phyloP scores from a whole-genome alignment of 176 grass and related monocot species.

The Melocanna baccifera region DNA sequence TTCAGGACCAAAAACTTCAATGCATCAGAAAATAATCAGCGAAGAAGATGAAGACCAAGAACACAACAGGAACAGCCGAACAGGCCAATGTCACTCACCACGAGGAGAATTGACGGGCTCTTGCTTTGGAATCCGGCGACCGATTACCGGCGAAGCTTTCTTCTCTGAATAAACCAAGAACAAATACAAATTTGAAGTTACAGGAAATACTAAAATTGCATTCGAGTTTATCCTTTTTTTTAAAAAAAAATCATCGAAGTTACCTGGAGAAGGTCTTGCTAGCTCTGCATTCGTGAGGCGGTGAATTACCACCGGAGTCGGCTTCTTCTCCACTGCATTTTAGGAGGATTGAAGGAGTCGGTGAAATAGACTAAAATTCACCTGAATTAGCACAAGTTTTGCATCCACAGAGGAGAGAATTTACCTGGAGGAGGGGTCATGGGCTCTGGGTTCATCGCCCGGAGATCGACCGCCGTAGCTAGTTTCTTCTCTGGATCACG shows the following conservation, averaged over 20 bases:
- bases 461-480: slow-evolving; percentile 25
- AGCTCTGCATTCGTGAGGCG: slow-evolving; percentile 28
- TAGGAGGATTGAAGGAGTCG: background rate
- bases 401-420: background rate
- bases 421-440: slow-evolving; percentile 48
- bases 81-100: slow-evolving; percentile 36
- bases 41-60: slow-evolving; percentile 21
- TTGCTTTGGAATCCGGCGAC: slow-evolving; percentile 38
- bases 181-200: background rate
- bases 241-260: background rate
- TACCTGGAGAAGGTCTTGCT: slow-evolving; percentile 42
- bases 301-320: slow-evolving; percentile 41
- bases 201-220: background rate
- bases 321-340: slow-evolving; percentile 57
- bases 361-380: background rate
- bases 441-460: slow-evolving; percentile 32
- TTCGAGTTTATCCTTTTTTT: background rate
- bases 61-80: slow-evolving; percentile 11
- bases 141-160: slow-evolving; percentile 25
- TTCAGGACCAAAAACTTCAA: slow-evolving; percentile 26
- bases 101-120: slow-evolving; percentile 46
- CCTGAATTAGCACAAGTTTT: background rate
- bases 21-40: background rate
- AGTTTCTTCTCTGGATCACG: slow-evolving; percentile 42
- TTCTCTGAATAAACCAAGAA: slow-evolving; percentile 48